Conservation (phyloP, 805 yeast genomes). For the Vanderwaltozyma yarrowii region DNA sequence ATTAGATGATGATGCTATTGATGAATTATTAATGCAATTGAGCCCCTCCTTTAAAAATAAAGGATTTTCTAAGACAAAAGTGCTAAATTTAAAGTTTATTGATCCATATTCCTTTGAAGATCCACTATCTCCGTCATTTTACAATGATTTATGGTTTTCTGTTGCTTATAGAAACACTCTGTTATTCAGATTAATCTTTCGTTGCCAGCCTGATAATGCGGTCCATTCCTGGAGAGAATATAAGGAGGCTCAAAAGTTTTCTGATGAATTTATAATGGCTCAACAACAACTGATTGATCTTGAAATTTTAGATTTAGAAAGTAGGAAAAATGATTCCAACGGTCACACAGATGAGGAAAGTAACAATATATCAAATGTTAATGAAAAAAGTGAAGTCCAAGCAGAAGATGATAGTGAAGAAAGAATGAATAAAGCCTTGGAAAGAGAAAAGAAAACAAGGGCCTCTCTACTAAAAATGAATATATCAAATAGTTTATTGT, state of each 20-base stretch:
- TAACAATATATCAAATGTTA: no score
- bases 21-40: conserved; percentile 18
- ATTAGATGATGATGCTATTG: conserved; percentile 23
- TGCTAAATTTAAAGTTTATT: conserved; percentile 37
- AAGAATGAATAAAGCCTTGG: no score
- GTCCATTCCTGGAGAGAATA: conserved; percentile 89
- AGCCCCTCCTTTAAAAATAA: conserved; percentile 14
- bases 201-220: conserved; percentile 88
- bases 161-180: conserved; percentile 77
- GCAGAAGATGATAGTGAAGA: no score
- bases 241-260: conserved; percentile 54
- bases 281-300: conserved; percentile 25
- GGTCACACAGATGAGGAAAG: no score
- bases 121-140: conserved; percentile 74
- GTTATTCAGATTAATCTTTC: conserved; percentile 75
- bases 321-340: no score
- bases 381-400: no score
- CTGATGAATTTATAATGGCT: conserved; percentile 40
- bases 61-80: conserved; percentile 3
- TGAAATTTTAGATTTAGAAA: conserved; percentile 7
- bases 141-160: conserved; percentile 76
- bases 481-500: conserved; percentile 22
- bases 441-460: conserved; percentile 5
- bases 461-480: conserved; percentile 22
- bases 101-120: conserved; percentile 88